A percentile compares a stretch with the other conserved stretches of the same genome.
phyloP scores from a whole-genome alignment of 345 rosid species.

The Limnanthes douglasii region DNA sequence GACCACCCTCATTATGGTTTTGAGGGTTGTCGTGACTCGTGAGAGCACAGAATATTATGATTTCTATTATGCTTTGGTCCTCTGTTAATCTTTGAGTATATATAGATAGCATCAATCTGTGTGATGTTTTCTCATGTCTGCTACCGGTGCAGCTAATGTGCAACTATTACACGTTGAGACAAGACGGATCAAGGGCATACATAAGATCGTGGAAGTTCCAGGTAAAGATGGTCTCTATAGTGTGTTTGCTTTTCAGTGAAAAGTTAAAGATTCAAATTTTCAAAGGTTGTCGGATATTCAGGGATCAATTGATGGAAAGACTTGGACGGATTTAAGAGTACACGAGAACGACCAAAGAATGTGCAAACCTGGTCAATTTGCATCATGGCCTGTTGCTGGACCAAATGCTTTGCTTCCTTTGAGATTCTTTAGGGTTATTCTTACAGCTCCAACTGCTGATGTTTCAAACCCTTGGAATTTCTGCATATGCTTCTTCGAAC shows the following conservation, averaged over 20 bases:
- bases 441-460: constrained; percentile 61
- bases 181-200: constrained; percentile 80
- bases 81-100: no score
- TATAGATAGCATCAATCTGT: no score
- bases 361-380: constrained; percentile 74
- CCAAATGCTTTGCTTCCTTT: constrained; percentile 64
- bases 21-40: no score
- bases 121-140: not conserved
- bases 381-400: constrained; percentile 69
- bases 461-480: constrained; percentile 60
- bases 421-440: constrained; percentile 56
- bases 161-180: constrained; percentile 82
- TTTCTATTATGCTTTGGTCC: no score
- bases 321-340: constrained; percentile 57
- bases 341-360: constrained; percentile 72
- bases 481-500: constrained; percentile 83
- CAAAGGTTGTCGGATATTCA: constrained; percentile 19
- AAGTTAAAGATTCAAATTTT: not conserved
- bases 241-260: not conserved
- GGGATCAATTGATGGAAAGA: constrained; percentile 72
- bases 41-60: no score
- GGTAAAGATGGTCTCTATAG: no score
- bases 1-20: no score
- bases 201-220: constrained; percentile 74
- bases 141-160: constrained; percentile 73